Evolutionary conservation across 2,329 filamentous ascomycete species (phyloP).

Genomic region (Hypoxylon sp.): DNA sequence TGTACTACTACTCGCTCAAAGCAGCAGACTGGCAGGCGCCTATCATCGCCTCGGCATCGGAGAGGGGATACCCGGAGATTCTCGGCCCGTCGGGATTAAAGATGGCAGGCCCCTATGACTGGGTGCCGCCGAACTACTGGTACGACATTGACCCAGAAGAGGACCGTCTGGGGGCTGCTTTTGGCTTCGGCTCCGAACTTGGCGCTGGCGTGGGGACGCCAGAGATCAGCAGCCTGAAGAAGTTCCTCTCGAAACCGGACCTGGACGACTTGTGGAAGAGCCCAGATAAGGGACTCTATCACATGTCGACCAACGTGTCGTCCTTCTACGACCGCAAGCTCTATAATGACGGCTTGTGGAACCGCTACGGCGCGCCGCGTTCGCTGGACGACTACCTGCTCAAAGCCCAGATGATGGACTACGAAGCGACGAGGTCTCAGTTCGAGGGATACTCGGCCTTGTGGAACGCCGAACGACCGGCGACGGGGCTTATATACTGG

Average conservation of each 20-base stretch:
- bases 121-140: conserved; percentile 72
- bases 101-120: conserved; percentile 73
- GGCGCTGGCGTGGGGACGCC: conserved; percentile 70
- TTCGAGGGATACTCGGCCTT: conserved; percentile 63
- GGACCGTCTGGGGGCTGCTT: conserved; percentile 61
- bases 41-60: conserved; percentile 64
- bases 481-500: conserved; percentile 71
- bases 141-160: conserved; percentile 53
- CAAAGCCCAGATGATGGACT: conserved; percentile 69
- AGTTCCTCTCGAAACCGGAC: conserved; percentile 60
- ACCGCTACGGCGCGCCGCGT: conserved; percentile 59
- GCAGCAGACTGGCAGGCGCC: conserved; percentile 63
- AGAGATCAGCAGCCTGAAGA: conserved; percentile 60
- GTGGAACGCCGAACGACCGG: conserved; percentile 59
- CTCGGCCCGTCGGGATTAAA: conserved; percentile 68
- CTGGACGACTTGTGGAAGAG: conserved; percentile 63
- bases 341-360: conserved; percentile 64
- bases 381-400: conserved; percentile 65
- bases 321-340: conserved; percentile 63
- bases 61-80: conserved; percentile 59
- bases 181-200: conserved; percentile 70
- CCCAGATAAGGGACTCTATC: conserved; percentile 61
- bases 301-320: conserved; percentile 65
- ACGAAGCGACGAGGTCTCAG: conserved; percentile 67
- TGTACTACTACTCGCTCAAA: conserved; percentile 61